Evolutionary conservation across 2,329 filamentous ascomycete genomes (phyloP).

Genomic region (Apiospora aurea): DNA sequence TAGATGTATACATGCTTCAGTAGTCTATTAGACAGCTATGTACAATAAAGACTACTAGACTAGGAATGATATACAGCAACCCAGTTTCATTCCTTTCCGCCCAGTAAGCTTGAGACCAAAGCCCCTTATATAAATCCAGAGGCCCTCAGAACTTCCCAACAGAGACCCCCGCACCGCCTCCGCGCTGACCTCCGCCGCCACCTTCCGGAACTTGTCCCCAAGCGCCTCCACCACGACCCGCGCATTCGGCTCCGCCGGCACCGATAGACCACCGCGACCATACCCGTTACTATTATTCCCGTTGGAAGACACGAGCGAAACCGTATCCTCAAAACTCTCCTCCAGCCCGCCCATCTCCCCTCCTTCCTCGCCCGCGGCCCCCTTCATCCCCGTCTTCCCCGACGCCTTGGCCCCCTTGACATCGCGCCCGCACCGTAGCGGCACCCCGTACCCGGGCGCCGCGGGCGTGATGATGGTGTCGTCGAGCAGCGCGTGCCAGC

Average conservation of each 20-base stretch:
- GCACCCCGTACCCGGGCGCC: conserved; percentile 47
- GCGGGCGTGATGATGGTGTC: conserved; percentile 72
- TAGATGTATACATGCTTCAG: no score
- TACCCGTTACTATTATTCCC: background rate
- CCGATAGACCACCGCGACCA: background rate
- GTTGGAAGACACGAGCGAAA: background rate
- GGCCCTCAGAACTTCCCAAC: no score
- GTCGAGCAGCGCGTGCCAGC: conserved; percentile 77
- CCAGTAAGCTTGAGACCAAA: no score
- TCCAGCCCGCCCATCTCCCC: no score
- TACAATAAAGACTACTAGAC: no score
- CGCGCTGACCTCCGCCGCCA: conserved; percentile 33
- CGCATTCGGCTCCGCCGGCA: background rate
- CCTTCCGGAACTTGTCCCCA: conserved; percentile 32
- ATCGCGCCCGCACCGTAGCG: conserved; percentile 6
- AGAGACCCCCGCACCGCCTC: background rate
- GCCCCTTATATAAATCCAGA: no score
- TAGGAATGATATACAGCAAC: background rate
- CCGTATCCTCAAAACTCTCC: background rate
- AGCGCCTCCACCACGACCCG: conserved; percentile 34
- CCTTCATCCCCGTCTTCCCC: conserved; percentile 20
- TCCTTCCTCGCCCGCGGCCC: background rate
- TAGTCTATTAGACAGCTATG: no score
- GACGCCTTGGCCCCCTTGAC: background rate
- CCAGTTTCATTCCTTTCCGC: no score